These are phyloP conservation scores for Corrigiola litoralis DNA, from an alignment of 179 eudicot species.

Conservation along the genomic window DNA sequence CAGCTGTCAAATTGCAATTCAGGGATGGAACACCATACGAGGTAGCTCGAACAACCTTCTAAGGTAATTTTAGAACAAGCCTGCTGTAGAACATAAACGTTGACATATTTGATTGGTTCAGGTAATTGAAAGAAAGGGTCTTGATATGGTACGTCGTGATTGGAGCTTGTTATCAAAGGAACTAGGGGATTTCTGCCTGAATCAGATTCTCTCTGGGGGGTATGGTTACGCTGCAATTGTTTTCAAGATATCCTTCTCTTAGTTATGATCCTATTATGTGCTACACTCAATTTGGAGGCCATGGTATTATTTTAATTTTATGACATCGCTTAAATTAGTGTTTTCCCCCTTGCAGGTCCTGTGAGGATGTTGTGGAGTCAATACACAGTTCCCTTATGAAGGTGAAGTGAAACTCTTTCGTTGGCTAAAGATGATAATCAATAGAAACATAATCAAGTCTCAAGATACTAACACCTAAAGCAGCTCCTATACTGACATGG, in stretches of 20 bases:
- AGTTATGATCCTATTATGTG: not conserved
- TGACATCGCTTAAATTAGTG: not conserved
- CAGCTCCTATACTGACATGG: not conserved
- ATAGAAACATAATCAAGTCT: not conserved
- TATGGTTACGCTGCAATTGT: conserved; percentile 21
- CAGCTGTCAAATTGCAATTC: conserved; percentile 85
- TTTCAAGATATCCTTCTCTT: not conserved
- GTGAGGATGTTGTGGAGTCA: conserved; percentile 94
- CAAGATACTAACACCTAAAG: not conserved
- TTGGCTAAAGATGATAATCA: not conserved
- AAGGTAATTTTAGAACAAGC: not conserved
- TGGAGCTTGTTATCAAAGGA: conserved; percentile 97
- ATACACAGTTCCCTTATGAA: conserved; percentile 75
- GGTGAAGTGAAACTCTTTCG: conserved; percentile 33
- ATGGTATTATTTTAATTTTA: not conserved
- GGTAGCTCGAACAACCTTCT: conserved; percentile 35
- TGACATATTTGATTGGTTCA: conserved; percentile 22
- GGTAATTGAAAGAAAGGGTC: conserved; percentile 95
- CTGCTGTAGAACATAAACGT: not conserved
- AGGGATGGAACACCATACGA: conserved; percentile 69
- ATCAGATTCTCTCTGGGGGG: conserved; percentile 94
- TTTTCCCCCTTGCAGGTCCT: conserved; percentile 51
- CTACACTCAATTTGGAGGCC: not conserved
- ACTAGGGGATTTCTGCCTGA: conserved; percentile 83
- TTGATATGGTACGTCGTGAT: conserved; percentile 99